phyloP scores from a whole-genome alignment of 768 basidiomycete species.

The Suillus bovinus region DNA sequence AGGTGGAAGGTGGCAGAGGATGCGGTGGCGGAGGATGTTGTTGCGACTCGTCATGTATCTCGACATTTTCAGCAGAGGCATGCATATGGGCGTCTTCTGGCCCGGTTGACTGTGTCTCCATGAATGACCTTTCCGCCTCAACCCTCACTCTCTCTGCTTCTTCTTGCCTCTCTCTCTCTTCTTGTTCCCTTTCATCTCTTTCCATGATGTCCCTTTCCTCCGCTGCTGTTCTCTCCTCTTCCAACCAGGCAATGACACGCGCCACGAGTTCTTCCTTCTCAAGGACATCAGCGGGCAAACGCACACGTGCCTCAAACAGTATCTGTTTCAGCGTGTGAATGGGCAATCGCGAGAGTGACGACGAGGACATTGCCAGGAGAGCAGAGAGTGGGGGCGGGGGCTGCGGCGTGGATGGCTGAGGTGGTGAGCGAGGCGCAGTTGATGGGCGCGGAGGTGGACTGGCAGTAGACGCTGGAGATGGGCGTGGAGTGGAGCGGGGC shows the following conservation, averaged over 20 bases:
- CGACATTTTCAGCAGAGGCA: conserved; percentile 5
- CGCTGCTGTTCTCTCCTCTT: conserved; percentile 59
- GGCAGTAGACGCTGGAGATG: conserved; percentile 8
- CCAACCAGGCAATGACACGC: conserved; percentile 64
- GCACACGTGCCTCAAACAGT: conserved; percentile 78
- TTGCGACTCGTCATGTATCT: conserved; percentile 10
- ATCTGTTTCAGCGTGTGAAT: conserved; percentile 77
- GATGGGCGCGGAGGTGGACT: conserved; percentile 18
- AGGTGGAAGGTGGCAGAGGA: conserved; percentile 16
- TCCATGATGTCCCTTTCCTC: conserved; percentile 36
- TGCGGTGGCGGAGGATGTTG: conserved; percentile 15
- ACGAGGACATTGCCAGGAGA: conserved; percentile 61
- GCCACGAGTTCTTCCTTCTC: conserved; percentile 86
- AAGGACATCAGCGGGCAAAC: conserved; percentile 51
- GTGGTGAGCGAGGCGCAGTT: conserved; percentile 19
- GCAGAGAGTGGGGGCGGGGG: conserved; percentile 57
- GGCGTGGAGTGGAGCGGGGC: conserved; percentile 5
- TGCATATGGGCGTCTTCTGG: conserved; percentile 9
- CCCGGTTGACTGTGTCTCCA: not conserved
- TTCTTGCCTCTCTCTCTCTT: conserved; percentile 17
- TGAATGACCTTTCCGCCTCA: conserved; percentile 6
- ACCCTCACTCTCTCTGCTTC: conserved; percentile 15
- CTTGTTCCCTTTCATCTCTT: conserved; percentile 20
- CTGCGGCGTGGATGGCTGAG: conserved; percentile 37
- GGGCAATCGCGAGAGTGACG: conserved; percentile 59